Evolutionary conservation across 2,329 filamentous ascomycete species (phyloP), one percentile per base, ranked within the genome.

Genomic region (Fusarium annulatum): DNA sequence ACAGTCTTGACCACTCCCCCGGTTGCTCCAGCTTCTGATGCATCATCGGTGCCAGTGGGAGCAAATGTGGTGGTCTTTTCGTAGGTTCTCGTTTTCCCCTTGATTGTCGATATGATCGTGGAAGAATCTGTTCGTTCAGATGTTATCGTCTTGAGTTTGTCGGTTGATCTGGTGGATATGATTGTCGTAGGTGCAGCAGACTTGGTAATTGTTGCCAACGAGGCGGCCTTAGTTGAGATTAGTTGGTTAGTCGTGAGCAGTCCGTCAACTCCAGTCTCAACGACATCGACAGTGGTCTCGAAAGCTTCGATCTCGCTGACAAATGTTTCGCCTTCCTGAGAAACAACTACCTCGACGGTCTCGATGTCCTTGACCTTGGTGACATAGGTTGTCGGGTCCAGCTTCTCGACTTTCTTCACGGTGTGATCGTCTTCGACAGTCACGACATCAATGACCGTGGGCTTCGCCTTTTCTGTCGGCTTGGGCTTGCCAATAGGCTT

Each of bases 351-450:
- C 9, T 18, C 34, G 5, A 70, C 48, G 1, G 76, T 78, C 30
- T 78, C 68, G 5, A 74, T 64, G 7, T 63, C 69, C 9, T 71
- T 42, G 34, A 73, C 53, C 18, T 71, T 61, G 7, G 75, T 74
- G 8, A 78, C 76, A 23, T 69, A 64, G 3, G 75, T 77, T 36
- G 73, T 69, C 12, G 76, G 73, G 15, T 36, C 72, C 36, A 77
- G 39, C 36, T 76, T 71, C 33, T 78, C 64, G 14, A 78, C 64
- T 30, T 76, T 67, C 41, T 77, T 73, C 7, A 76, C 60, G 2
- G 76, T 78, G n/a, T 60, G 55, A 15, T 76, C 77, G 19, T 72
- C 49, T 36, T 76, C 62, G 14, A 75, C 65, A 4, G 46, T 74
- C 7, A 78, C 72, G 3, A 77, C 62, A 26, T 78, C 55, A n/a